phyloP scores from a whole-genome alignment of 768 basidiomycete species.

The Lentinula edodes region DNA sequence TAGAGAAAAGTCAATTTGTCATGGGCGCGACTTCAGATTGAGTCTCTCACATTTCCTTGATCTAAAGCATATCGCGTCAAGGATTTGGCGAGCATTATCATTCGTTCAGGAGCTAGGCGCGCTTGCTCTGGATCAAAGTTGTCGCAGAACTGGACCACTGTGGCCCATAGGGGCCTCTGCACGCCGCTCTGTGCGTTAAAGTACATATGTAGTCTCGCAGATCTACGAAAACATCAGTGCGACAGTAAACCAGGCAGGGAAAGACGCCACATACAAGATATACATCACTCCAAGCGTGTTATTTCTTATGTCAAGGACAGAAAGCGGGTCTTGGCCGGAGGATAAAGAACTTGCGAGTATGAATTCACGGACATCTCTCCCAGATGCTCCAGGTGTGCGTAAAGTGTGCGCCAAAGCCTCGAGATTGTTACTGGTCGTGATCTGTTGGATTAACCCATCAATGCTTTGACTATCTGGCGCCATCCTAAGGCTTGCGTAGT shows the following conservation, averaged over 20 bases:
- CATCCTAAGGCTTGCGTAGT: slow-evolving; percentile 10
- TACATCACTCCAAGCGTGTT: slow-evolving; percentile 67
- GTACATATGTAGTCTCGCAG: slow-evolving; percentile 5
- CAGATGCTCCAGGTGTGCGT: slow-evolving; percentile 29
- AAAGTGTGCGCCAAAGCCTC: slow-evolving; percentile 37
- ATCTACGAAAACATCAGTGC: slow-evolving; percentile 1
- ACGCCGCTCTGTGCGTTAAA: background rate
- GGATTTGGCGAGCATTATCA: slow-evolving; percentile 48
- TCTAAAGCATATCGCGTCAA: slow-evolving; percentile 47
- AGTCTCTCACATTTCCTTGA: slow-evolving; percentile 42
- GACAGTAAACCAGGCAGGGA: background rate
- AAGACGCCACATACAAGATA: slow-evolving; percentile 53
- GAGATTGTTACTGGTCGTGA: slow-evolving; percentile 36
- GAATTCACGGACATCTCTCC: slow-evolving; percentile 53
- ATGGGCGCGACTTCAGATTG: background rate
- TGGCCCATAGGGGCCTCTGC: slow-evolving; percentile 33
- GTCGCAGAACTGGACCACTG: slow-evolving; percentile 54
- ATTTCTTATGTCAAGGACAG: slow-evolving; percentile 43
- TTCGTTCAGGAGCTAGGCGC: slow-evolving; percentile 59
- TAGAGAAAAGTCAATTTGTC: background rate
- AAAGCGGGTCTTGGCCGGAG: slow-evolving; percentile 64
- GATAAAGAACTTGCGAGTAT: slow-evolving; percentile 49
- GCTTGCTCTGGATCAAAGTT: slow-evolving; percentile 61
- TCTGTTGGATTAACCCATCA: slow-evolving; percentile 36
- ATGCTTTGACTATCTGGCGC: slow-evolving; percentile 24